Percentiles rank a stretch among this genome's conserved stretches.
These are phyloP conservation scores for Hygrocybe punicea DNA, from an alignment of 768 basidiomycete genomes.

Conservation along the genomic window DNA sequence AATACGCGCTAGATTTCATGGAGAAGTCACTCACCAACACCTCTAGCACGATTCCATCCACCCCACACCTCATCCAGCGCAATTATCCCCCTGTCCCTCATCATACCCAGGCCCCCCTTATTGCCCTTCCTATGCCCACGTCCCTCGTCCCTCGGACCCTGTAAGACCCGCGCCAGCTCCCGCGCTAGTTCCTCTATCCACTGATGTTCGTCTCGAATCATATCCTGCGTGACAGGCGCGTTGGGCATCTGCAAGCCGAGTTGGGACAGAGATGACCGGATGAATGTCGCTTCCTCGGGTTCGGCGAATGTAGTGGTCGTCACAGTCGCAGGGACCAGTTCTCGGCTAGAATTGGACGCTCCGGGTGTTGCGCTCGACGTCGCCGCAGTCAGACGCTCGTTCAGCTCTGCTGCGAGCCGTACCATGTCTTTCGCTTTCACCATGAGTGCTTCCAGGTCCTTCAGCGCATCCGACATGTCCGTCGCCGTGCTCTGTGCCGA, in stretches of 20 bases:
- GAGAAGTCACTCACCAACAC: conserved; percentile 61
- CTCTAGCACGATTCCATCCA: conserved; percentile 90
- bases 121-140: conserved; percentile 25
- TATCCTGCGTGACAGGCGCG: conserved; percentile 82
- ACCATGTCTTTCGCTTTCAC: conserved; percentile 92
- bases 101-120: conserved; percentile 48
- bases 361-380: conserved; percentile 16
- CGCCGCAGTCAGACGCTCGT: conserved; percentile 66
- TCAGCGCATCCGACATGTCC: conserved; percentile 70
- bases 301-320: conserved; percentile 46
- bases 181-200: conserved; percentile 80
- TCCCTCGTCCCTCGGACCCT: conserved; percentile 35
- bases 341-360: conserved; percentile 18
- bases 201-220: conserved; percentile 74
- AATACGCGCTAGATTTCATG: conserved; percentile 1
- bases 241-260: conserved; percentile 77
- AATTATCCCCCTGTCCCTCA: conserved; percentile 76
- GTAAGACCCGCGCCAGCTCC: conserved; percentile 76
- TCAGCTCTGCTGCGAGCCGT: conserved; percentile 80
- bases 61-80: conserved; percentile 94
- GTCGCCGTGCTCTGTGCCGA: conserved; percentile 60
- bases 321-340: conserved; percentile 25
- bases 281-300: conserved; percentile 82
- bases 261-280: conserved; percentile 84
- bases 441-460: conserved; percentile 89